These are phyloP conservation scores for Suillus ampliporus DNA, from an alignment of 768 basidiomycete species.

Conservation along the genomic window DNA sequence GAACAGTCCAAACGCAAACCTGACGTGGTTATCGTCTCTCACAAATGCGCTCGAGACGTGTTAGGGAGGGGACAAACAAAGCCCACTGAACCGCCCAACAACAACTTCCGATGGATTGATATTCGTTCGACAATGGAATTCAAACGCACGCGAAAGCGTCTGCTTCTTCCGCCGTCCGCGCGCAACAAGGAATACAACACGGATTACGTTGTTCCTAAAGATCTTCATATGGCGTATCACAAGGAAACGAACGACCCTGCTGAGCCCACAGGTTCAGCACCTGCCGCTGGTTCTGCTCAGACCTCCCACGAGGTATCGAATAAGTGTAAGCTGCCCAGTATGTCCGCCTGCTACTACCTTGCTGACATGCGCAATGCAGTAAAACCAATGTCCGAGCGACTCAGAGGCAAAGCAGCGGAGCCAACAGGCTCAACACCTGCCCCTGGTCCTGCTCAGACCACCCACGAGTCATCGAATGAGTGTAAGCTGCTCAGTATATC, in stretches of 20 bases:
- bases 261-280: not conserved
- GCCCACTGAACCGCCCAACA: not conserved
- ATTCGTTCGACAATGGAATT: conserved; percentile 6
- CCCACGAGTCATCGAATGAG: not conserved
- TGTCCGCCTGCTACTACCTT: not conserved
- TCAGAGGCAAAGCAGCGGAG: not conserved
- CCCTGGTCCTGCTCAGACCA: not conserved
- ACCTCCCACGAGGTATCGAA: not conserved
- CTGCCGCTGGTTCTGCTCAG: not conserved
- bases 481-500: not conserved
- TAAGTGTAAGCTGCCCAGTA: not conserved
- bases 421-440: not conserved
- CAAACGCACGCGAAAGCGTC: not conserved
- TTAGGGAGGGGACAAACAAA: no score
- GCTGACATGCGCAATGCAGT: not conserved
- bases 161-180: not conserved
- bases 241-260: not conserved
- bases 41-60: not conserved
- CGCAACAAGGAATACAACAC: not conserved
- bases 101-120: not conserved
- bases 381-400: not conserved
- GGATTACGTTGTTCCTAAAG: not conserved
- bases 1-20: conserved; percentile 2
- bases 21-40: conserved; percentile 4
- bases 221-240: not conserved